These are phyloP conservation scores for Eucalyptus regnans DNA, from an alignment of 345 rosid genomes.

Conservation along the genomic window DNA sequence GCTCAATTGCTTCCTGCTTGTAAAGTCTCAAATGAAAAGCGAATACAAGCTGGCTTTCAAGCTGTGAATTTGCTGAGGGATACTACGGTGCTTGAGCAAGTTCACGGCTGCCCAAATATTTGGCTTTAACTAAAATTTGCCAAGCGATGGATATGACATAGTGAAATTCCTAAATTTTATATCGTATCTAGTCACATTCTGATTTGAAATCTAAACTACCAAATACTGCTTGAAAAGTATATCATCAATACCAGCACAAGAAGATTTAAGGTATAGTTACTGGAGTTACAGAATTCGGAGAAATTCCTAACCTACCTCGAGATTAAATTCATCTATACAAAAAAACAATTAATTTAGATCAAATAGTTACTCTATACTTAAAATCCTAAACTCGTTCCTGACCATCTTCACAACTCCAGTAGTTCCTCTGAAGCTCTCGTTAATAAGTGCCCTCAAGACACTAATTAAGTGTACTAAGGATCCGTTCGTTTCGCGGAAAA, in stretches of 20 bases:
- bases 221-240: neutral
- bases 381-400: neutral
- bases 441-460: neutral
- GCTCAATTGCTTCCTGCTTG: neutral
- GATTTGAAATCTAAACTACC: neutral
- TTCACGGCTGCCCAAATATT: neutral
- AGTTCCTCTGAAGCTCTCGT: neutral
- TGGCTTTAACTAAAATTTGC: neutral
- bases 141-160: neutral
- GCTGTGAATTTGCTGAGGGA: neutral
- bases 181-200: rapidly evolving
- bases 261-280: neutral
- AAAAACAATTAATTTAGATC: neutral
- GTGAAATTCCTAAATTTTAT: neutral
- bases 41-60: neutral
- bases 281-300: neutral
- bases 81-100: neutral
- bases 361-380: neutral
- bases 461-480: neutral
- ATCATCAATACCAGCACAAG: neutral
- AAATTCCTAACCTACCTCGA: neutral
- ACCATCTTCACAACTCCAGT: neutral
- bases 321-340: neutral
- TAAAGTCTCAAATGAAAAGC: neutral
- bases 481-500: no score